Conservation (phyloP, 2,329 filamentous ascomycete species). For the Fusarium graminum region DNA sequence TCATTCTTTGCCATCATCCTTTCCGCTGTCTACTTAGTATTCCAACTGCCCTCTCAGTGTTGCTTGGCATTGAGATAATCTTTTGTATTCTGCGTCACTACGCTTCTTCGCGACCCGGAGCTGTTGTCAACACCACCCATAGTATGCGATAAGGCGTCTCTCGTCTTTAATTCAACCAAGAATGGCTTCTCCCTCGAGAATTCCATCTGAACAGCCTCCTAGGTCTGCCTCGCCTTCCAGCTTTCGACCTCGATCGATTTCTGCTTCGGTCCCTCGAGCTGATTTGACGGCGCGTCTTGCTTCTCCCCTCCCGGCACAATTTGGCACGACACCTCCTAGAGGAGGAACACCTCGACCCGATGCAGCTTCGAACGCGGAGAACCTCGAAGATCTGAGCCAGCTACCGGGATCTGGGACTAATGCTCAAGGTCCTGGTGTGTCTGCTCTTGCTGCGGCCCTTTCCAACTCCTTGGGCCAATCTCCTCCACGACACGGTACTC, state of each 20-base stretch:
- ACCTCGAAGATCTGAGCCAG: slow-evolving; percentile 66
- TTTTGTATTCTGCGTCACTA: slow-evolving; percentile 30
- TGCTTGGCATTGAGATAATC: slow-evolving; percentile 15
- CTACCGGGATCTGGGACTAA: slow-evolving; percentile 75
- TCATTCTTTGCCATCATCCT: slow-evolving; percentile 39
- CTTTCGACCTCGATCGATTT: slow-evolving; percentile 60
- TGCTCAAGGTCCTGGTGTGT: slow-evolving; percentile 82
- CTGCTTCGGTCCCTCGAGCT: slow-evolving; percentile 68
- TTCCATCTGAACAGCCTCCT: slow-evolving; percentile 54
- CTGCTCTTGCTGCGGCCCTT: slow-evolving; percentile 89
- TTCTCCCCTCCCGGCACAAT: slow-evolving; percentile 64
- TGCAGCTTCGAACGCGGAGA: slow-evolving; percentile 35
- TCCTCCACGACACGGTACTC: slow-evolving; percentile 77
- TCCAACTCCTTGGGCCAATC: slow-evolving; percentile 78
- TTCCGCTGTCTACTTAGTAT: slow-evolving; percentile 20
- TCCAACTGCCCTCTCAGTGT: slow-evolving; percentile 25
- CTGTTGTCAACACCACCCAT: slow-evolving; percentile 24
- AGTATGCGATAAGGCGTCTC: slow-evolving; percentile 48
- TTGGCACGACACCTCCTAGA: slow-evolving; percentile 55
- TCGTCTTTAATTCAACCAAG: slow-evolving; percentile 33
- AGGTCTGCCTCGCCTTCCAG: slow-evolving; percentile 64
- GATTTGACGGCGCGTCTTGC: slow-evolving; percentile 72
- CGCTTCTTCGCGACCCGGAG: slow-evolving; percentile 23
- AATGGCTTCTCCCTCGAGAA: slow-evolving; percentile 58
- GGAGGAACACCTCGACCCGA: slow-evolving; percentile 52